These are phyloP conservation scores for Mycena galopus DNA, from an alignment of 768 basidiomycete species.

Conservation along the genomic window DNA sequence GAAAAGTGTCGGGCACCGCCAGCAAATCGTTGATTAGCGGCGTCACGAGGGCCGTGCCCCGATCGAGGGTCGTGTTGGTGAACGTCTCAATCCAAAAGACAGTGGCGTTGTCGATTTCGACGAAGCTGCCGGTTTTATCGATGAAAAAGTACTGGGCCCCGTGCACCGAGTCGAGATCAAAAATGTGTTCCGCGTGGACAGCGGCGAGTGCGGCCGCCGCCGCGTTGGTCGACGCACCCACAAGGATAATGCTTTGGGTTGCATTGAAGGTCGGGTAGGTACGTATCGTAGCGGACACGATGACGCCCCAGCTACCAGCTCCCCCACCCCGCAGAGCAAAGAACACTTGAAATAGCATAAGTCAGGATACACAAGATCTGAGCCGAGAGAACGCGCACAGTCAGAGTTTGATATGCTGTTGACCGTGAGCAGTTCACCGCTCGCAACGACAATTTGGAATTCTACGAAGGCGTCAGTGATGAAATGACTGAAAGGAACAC, in stretches of 20 bases:
- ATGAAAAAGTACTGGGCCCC: slow-evolving; percentile 45
- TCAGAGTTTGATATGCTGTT: neutral
- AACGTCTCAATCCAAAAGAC: neutral
- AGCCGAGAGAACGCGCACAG: neutral
- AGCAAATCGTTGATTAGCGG: slow-evolving; percentile 39
- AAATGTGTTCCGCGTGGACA: slow-evolving; percentile 51
- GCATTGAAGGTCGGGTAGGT: slow-evolving; percentile 50
- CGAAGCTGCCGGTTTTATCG: neutral
- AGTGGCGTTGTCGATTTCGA: no score
- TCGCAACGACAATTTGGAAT: slow-evolving; percentile 12
- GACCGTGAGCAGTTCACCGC: neutral
- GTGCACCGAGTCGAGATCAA: slow-evolving; percentile 46
- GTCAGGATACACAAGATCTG: neutral
- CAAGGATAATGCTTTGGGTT: slow-evolving; percentile 36
- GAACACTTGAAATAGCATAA: neutral
- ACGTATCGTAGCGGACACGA: slow-evolving; percentile 50
- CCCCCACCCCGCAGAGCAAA: neutral
- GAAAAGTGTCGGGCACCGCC: slow-evolving; percentile 31
- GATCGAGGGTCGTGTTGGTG: slow-evolving; percentile 37
- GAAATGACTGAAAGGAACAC: no score
- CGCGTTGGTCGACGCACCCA: slow-evolving; percentile 33
- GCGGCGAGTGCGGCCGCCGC: slow-evolving; percentile 41
- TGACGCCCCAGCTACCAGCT: slow-evolving; percentile 36
- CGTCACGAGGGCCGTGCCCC: slow-evolving; percentile 31
- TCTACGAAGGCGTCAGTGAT: no score